These are phyloP conservation scores for Xylaria castorea DNA, from an alignment of 495 filamentous ascomycete genomes.

Conservation along the genomic window DNA sequence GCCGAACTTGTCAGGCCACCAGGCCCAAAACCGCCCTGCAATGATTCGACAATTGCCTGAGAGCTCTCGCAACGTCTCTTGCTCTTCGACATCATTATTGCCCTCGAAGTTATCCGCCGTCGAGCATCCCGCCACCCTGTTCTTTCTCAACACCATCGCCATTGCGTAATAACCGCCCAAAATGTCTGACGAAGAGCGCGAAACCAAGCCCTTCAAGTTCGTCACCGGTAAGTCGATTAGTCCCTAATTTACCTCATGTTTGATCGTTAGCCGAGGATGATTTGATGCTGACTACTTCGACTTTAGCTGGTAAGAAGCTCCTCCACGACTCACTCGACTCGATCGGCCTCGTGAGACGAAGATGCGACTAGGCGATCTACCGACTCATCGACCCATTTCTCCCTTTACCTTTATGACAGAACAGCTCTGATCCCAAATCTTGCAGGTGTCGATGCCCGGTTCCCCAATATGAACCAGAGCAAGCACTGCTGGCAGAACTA, in stretches of 20 bases:
- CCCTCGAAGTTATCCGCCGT: conserved; percentile 29
- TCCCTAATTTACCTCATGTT: conserved; percentile 47
- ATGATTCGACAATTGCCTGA: conserved; percentile 41
- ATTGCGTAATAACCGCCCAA: conserved; percentile 45
- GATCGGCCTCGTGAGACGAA: conserved; percentile 20
- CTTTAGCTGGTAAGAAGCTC: conserved; percentile 56
- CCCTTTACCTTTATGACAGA: neutral
- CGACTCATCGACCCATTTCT: neutral
- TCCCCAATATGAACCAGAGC: conserved; percentile 96
- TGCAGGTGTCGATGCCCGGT: conserved; percentile 96
- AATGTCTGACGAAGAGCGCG: conserved; percentile 90
- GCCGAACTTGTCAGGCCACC: conserved; percentile 41
- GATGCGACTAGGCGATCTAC: conserved; percentile 25
- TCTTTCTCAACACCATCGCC: neutral
- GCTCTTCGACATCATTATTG: conserved; percentile 34
- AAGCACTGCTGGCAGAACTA: conserved; percentile 99
- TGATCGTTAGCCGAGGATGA: conserved; percentile 29
- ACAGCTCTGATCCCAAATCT: conserved; percentile 24
- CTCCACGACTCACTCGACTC: conserved; percentile 20
- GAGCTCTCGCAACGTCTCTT: conserved; percentile 35
- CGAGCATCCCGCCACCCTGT: conserved; percentile 27
- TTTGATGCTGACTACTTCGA: conserved; percentile 36
- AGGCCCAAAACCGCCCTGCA: conserved; percentile 34
- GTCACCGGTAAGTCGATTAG: conserved; percentile 81
- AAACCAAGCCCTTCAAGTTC: conserved; percentile 99